These are phyloP conservation scores for Pleurotus eryngii DNA, from an alignment of 768 basidiomycete species.

Conservation along the genomic window DNA sequence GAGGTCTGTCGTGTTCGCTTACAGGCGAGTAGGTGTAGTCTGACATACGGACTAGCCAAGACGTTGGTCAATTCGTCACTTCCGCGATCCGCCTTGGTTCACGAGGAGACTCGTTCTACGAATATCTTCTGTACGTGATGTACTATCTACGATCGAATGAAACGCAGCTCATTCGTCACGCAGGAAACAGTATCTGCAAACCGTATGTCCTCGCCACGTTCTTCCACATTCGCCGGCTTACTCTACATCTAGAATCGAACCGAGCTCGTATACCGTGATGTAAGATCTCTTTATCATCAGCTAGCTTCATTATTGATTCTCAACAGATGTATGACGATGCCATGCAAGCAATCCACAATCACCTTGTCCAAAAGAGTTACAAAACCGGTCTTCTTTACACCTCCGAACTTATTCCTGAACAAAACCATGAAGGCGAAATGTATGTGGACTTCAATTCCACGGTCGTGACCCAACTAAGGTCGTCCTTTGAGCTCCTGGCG, in stretches of 20 bases:
- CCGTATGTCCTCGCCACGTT: slow-evolving; percentile 37
- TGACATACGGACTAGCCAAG: slow-evolving; percentile 23
- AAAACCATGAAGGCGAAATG: slow-evolving; percentile 34
- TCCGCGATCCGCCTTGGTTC: slow-evolving; percentile 87
- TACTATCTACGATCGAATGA: not conserved
- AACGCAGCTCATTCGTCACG: not conserved
- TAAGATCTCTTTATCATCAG: slow-evolving; percentile 25
- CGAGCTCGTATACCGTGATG: slow-evolving; percentile 75
- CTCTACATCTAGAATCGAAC: slow-evolving; percentile 51
- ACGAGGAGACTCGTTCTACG: slow-evolving; percentile 91
- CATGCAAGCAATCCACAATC: slow-evolving; percentile 75
- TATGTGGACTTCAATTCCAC: slow-evolving; percentile 11
- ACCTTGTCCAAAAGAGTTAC: slow-evolving; percentile 66
- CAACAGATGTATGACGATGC: slow-evolving; percentile 84
- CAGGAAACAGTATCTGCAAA: slow-evolving; percentile 81
- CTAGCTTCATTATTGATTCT: slow-evolving; percentile 1
- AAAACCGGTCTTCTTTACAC: slow-evolving; percentile 69
- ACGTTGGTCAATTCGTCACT: slow-evolving; percentile 42
- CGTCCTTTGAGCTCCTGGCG: slow-evolving; percentile 59
- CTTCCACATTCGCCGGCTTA: not conserved
- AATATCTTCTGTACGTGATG: slow-evolving; percentile 71
- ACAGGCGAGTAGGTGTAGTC: not conserved
- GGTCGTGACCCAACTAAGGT: not conserved
- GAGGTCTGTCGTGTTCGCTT: slow-evolving; percentile 40
- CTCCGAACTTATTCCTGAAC: slow-evolving; percentile 72